Conservation (phyloP, 805 yeast genomes). For the Wickerhamomyces hampshirensis region DNA sequence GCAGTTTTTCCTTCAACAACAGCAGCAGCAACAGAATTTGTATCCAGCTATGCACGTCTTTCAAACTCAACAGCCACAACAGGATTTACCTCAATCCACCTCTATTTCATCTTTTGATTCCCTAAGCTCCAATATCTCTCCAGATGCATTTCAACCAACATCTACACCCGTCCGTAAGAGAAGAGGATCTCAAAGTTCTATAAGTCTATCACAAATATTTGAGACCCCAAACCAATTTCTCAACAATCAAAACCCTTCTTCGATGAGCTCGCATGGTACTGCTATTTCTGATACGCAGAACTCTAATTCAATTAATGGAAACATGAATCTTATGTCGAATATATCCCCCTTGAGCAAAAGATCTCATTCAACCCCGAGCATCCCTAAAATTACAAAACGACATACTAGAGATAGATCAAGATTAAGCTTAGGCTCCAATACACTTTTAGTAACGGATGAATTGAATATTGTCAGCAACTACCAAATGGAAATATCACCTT, state of each 20-base stretch:
- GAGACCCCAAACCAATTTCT: slow-evolving; percentile 10
- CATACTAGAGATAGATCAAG: not conserved
- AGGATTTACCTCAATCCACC: not conserved
- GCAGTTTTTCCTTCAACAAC: slow-evolving; percentile 2
- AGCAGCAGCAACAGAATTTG: slow-evolving; percentile 9
- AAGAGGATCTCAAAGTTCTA: slow-evolving; percentile 24
- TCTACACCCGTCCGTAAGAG: slow-evolving; percentile 31
- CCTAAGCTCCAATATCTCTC: slow-evolving; percentile 21
- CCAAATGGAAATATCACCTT: too few relatives aligned
- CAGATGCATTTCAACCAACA: slow-evolving; percentile 10
- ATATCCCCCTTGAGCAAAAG: slow-evolving; percentile 7
- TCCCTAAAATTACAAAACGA: not conserved
- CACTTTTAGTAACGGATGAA: too few relatives aligned
- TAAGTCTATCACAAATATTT: slow-evolving; percentile 15
- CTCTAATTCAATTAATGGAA: too few relatives aligned
- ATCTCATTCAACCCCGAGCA: slow-evolving; percentile 2
- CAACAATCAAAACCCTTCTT: not conserved
- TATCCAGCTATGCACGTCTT: slow-evolving; percentile 17
- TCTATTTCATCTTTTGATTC: slow-evolving; percentile 20
- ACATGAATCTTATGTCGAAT: not conserved
- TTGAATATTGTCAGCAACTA: too few relatives aligned
- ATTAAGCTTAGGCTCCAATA: not conserved
- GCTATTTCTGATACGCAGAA: too few relatives aligned
- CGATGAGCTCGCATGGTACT: not conserved
- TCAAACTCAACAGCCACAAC: slow-evolving; percentile 1